phyloP scores from a whole-genome alignment of 768 basidiomycete genomes.

The Atractiella rhizophila region DNA sequence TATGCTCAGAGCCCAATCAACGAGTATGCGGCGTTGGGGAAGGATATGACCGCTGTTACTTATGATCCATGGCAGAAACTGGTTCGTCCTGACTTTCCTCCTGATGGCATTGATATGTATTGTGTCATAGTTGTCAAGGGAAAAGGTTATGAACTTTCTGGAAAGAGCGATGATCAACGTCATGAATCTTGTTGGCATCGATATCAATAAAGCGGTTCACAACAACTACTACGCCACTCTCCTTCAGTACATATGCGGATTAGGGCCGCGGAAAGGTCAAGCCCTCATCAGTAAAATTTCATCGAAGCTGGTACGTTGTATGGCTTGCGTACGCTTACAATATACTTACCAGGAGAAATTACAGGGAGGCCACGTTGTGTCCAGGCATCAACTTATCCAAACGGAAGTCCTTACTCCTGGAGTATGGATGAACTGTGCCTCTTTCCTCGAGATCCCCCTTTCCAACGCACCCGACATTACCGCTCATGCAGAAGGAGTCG shows the following conservation, averaged over 20 bases:
- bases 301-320: conserved; percentile 47
- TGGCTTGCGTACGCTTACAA: neutral
- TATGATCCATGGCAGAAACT: conserved; percentile 72
- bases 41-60: conserved; percentile 55
- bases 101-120: neutral
- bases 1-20: conserved; percentile 82
- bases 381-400: conserved; percentile 69
- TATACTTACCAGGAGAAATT: conserved; percentile 1
- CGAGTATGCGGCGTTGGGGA: conserved; percentile 71
- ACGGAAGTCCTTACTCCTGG: conserved; percentile 52
- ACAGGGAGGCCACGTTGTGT: conserved; percentile 64
- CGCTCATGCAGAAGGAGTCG: conserved; percentile 41
- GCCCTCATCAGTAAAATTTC: conserved; percentile 57
- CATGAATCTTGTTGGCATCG: conserved; percentile 77
- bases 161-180: conserved; percentile 75
- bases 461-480: conserved; percentile 32
- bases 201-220: conserved; percentile 74
- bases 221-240: conserved; percentile 71
- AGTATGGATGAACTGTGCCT: conserved; percentile 79
- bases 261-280: conserved; percentile 84
- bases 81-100: conserved; percentile 24
- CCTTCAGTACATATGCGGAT: conserved; percentile 68
- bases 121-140: conserved; percentile 59
- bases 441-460: conserved; percentile 61
- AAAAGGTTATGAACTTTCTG: conserved; percentile 53